Base-by-base conservation (phyloP, 1,284 basidiomycete species). In the Spongiforma sp. region DNA sequence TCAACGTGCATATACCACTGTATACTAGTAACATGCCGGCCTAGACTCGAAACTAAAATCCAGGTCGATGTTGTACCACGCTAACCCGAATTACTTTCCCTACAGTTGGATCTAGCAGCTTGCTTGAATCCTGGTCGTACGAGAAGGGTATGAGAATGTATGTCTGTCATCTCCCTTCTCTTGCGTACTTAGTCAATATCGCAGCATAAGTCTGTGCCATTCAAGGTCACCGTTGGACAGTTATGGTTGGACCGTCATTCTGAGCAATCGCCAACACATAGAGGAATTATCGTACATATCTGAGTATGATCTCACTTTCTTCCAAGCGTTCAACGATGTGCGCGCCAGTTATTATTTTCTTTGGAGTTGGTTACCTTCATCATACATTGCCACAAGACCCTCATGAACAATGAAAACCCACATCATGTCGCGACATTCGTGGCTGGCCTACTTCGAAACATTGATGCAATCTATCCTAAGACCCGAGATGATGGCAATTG, bases 201-300 rank as follows among this genome's bases (percentile, higher is more conserved):
- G 15, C 24, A 81, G 81, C 78, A 79, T 62, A 75, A 73, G 15
- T 72, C 74, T 17, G 64, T 66, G 0, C 66, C 73, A 6, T 84
- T 83, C 76, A 83, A 82, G 65, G 64, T 85, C 11, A 70, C 82
- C 0, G 69, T 74, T 1, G n/a, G n/a, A n/a, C n/a, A 60, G 78
- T 8, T 71, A 75, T 37, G 66, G 70, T 41, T 84, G 82, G 83
- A 60, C 78, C 0, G 74, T 84, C 19, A 53, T 84, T 30, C 66
- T 81, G 8, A 77, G 69, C 36, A 77, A 76, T 9, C 70, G 68
- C 0, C 69, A 77, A 39, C 65, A 78, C 32, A 70, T 82, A 17
- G 79, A 83, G 6, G 83, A 50, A 50, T 11, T 50, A 8, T n/a
- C 17, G 48, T 28, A 17, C 28, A 28, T 12, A 19, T 17, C 48